Base-by-base conservation (phyloP, 2,329 filamentous ascomycete species). In the Seiridium cupressi region DNA sequence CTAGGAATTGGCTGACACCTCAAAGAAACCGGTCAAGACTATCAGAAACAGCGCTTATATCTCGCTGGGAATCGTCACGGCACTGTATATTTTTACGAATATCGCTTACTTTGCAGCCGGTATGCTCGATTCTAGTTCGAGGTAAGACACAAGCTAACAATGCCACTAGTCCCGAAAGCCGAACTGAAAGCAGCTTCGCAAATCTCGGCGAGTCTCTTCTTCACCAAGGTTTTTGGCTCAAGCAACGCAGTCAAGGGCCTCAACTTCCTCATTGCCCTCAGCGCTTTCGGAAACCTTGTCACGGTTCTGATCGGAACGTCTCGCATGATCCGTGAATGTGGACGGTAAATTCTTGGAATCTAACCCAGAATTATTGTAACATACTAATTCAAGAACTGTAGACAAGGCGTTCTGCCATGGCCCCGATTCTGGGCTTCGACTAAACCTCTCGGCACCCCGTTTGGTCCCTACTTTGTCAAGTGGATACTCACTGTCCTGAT, bases 371-470 rank as follows among this genome's bases (percentile, higher is more conserved):
- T n/a, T n/a, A n/a, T n/a, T n/a, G n/a, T n/a, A n/a, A n/a, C 38
- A 42, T 42, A 7, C 38, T 42, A 42, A 42, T 42, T n/a, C n/a
- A n/a, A 11, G 11, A 11, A 7, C 32, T 13, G 4, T 40, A 78
- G 83, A 61, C 85, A 88, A 74, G 86, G 86, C 5, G 83, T 88
- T 0, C 75, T 89, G 1, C 85, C 85, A 0, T 88, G 72, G 18
- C 79, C 85, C 1, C 70, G 72, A 1, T 84, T 89, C 61, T 89
- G 86, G 86, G 85, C 84, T 0, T 85, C 83, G 0, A 89, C 86
- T 0, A 79, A 77, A 58, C 87, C 86, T 0, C 88, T 89, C 59
- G 86, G 85, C 2, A 89, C 87, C 0, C 85, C 86, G 0, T 66
- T 87, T 0, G 85, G 84, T 0, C 85, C 86, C 0, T 87, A 87